Conservation (phyloP, 345 rosid species). For the Hypericum perforatum region DNA sequence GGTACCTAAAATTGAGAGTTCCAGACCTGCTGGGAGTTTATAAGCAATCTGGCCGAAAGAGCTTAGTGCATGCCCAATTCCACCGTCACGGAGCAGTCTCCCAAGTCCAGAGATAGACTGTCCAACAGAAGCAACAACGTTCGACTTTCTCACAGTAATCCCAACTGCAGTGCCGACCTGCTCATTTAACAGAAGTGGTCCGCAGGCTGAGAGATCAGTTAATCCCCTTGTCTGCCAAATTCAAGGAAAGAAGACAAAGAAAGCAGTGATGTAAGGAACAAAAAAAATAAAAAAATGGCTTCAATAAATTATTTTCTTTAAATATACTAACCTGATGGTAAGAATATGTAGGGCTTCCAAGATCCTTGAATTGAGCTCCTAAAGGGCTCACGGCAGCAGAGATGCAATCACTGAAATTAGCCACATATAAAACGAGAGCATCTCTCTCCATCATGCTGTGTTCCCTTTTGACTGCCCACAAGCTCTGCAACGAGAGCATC, state of each 20-base stretch:
- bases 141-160: constrained; percentile 46
- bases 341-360: constrained; percentile 29
- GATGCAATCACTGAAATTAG: constrained; percentile 54
- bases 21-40: constrained; percentile 42
- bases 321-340: constrained; percentile 36
- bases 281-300: too few species aligned
- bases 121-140: constrained; percentile 48
- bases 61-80: constrained; percentile 33
- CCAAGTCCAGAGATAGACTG: constrained; percentile 45
- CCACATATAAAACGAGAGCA: constrained; percentile 52
- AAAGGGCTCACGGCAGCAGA: constrained; percentile 59
- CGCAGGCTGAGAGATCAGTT: constrained; percentile 42
- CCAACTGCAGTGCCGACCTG: constrained; percentile 56
- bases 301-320: background rate
- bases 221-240: constrained; percentile 46
- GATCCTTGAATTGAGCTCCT: constrained; percentile 71
- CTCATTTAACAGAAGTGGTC: constrained; percentile 61
- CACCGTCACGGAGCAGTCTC: constrained; percentile 18
- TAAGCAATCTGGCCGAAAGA: constrained; percentile 65
- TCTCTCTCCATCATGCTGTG: constrained; percentile 23
- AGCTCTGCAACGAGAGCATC: constrained; percentile 62
- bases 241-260: too few species aligned
- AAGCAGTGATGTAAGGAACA: too few species aligned
- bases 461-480: constrained; percentile 35
- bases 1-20: constrained; percentile 52